Percentiles rank a stretch among this genome's conserved stretches.
Evolutionary conservation across 2,329 filamentous ascomycete species (phyloP).

Genomic region (Ophiostoma ulmi): DNA sequence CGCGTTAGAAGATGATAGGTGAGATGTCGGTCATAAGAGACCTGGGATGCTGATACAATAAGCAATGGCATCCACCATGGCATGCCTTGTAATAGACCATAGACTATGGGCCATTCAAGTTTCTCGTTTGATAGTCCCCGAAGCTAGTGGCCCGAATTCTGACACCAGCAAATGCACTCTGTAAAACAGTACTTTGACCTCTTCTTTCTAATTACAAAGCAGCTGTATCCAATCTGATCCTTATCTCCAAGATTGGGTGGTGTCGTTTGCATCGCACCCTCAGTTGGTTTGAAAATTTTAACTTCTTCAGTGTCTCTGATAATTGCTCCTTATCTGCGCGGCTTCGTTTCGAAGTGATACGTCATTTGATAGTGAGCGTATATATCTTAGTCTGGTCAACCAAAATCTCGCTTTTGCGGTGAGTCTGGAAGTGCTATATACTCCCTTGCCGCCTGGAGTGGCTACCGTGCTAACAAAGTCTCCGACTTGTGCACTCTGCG

Average conservation of each 20-base stretch:
- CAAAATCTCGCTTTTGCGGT: background rate
- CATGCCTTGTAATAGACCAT: background rate
- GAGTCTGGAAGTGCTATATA: background rate
- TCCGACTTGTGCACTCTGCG: background rate
- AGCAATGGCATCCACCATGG: background rate
- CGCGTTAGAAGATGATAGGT: background rate
- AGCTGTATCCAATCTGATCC: background rate
- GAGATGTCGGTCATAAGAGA: background rate
- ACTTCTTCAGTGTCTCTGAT: background rate
- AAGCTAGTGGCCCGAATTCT: conserved; percentile 1
- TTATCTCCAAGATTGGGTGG: background rate
- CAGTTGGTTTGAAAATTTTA: background rate
- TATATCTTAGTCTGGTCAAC: background rate
- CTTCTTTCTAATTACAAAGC: background rate
- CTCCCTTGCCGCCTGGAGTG: conserved; percentile 4
- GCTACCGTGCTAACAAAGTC: background rate
- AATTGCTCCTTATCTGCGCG: background rate
- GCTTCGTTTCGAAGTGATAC: background rate
- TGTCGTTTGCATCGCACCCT: background rate
- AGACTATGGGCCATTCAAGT: background rate
- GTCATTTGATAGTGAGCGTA: background rate
- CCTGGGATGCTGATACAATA: background rate
- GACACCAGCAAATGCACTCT: background rate
- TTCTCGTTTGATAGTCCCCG: background rate
- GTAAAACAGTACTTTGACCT: background rate